Conservation (phyloP, 257 asterid species). For the Thymus quinquecostatus region DNA sequence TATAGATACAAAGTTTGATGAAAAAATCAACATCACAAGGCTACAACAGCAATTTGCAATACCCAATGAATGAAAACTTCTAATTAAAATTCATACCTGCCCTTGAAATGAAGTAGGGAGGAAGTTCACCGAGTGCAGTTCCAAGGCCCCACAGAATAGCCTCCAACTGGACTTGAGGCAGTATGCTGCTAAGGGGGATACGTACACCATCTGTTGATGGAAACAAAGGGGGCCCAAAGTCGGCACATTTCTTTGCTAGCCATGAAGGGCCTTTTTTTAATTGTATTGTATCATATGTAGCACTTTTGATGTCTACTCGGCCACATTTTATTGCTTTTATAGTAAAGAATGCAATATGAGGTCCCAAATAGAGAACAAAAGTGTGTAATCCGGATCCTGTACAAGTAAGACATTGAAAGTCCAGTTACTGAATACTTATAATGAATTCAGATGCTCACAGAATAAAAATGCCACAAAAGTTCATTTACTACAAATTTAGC, state of each 20-base stretch:
- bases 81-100: conserved; percentile 59
- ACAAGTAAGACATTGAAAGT: conserved; percentile 1
- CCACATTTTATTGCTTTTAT: conserved; percentile 90
- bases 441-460: conserved; percentile 9
- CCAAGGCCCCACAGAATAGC: conserved; percentile 91
- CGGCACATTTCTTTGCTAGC: conserved; percentile 81
- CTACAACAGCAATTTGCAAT: conserved; percentile 3
- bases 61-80: not conserved
- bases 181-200: conserved; percentile 76
- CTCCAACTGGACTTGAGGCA: conserved; percentile 89
- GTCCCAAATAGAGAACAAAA: conserved; percentile 90
- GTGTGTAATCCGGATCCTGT: conserved; percentile 94
- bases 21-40: not conserved
- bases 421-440: conserved; percentile 15
- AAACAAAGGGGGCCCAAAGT: conserved; percentile 73
- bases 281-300: conserved; percentile 89
- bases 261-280: conserved; percentile 68
- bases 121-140: conserved; percentile 96
- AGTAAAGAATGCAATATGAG: conserved; percentile 92
- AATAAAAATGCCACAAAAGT: not conserved
- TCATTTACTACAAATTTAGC: not conserved
- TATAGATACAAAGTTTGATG: not conserved
- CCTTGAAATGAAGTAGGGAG: conserved; percentile 93
- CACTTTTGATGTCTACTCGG: conserved; percentile 82
- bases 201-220: conserved; percentile 57